phyloP scores from a whole-genome alignment of 2,329 filamentous ascomycete genomes.

The Trichoderma koningii region DNA sequence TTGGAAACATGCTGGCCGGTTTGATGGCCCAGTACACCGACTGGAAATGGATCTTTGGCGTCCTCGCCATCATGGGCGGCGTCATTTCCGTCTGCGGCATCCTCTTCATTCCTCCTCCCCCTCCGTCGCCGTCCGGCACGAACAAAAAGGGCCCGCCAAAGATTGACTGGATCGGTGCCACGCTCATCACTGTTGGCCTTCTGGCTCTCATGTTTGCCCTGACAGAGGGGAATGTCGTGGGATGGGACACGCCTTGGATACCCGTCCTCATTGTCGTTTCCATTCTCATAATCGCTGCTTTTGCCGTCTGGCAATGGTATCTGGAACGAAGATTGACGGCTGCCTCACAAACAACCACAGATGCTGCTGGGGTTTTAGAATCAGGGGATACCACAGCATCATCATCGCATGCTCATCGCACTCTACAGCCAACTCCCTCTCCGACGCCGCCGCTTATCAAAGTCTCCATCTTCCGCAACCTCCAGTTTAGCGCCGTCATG shows the following conservation, averaged over 20 bases:
- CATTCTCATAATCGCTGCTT: conserved; percentile 55
- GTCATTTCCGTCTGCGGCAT: conserved; percentile 58
- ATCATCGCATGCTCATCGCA: conserved; percentile 31
- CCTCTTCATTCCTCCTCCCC: conserved; percentile 60
- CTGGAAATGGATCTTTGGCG: conserved; percentile 71
- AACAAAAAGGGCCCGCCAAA: conserved; percentile 35
- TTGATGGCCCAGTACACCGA: conserved; percentile 62
- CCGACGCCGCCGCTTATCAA: conserved; percentile 61
- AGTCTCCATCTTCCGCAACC: conserved; percentile 62
- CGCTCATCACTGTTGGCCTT: conserved; percentile 62
- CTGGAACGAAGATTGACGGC: conserved; percentile 35
- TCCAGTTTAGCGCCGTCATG: conserved; percentile 63
- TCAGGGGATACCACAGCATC: background rate
- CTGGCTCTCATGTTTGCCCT: conserved; percentile 66
- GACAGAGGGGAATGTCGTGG: conserved; percentile 69
- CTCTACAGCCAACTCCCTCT: background rate
- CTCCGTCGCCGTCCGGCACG: conserved; percentile 32
- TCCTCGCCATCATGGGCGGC: conserved; percentile 61
- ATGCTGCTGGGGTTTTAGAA: background rate
- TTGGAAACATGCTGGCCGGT: conserved; percentile 66
- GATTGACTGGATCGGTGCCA: conserved; percentile 68
- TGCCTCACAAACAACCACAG: background rate
- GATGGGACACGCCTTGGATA: conserved; percentile 66
- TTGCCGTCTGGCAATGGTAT: conserved; percentile 62
- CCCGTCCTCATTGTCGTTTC: conserved; percentile 61